Conservation (phyloP, 2,329 filamentous ascomycete species). For the Fusarium tricinctum region DNA sequence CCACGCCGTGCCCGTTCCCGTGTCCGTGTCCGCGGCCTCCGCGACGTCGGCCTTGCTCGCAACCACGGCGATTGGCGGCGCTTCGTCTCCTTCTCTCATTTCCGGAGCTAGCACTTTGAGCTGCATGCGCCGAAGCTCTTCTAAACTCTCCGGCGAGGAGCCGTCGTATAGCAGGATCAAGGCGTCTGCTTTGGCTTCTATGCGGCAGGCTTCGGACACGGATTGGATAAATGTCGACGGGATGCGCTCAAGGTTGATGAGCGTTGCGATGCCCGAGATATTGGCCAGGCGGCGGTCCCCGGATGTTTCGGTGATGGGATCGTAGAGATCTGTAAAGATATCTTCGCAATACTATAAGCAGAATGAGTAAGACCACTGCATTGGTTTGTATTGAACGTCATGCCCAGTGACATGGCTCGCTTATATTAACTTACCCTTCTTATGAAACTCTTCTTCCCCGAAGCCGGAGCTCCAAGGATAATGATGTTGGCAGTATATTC, state of each 20-base stretch:
- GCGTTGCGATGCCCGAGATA: constrained; percentile 24
- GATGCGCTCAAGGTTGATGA: constrained; percentile 36
- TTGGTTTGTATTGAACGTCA: not conserved
- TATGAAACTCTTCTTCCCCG: constrained; percentile 44
- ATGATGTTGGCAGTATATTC: constrained; percentile 36
- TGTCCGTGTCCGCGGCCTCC: constrained; percentile 17
- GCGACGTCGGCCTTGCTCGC: constrained; percentile 37
- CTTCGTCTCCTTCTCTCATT: constrained; percentile 7
- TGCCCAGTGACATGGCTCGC: too few species aligned
- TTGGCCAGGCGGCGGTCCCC: constrained; percentile 30
- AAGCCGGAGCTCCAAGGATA: constrained; percentile 30
- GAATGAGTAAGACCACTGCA: not conserved
- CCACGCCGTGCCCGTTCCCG: constrained; percentile 25
- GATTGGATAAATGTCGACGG: constrained; percentile 31
- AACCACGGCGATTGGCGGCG: constrained; percentile 31
- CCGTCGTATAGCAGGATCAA: constrained; percentile 39
- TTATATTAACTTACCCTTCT: constrained; percentile 32
- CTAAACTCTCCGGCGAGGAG: constrained; percentile 17
- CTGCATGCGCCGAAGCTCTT: constrained; percentile 31
- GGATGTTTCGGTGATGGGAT: constrained; percentile 37
- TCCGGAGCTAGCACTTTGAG: constrained; percentile 23
- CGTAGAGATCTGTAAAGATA: constrained; percentile 36
- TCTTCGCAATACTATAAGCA: constrained; percentile 33
- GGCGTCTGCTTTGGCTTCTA: constrained; percentile 33
- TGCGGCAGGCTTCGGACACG: constrained; percentile 16